Percentiles rank a stretch among this genome's conserved stretches.
Evolutionary conservation across 345 rosid genomes (phyloP).

Genomic region (Raphanus sativus): DNA sequence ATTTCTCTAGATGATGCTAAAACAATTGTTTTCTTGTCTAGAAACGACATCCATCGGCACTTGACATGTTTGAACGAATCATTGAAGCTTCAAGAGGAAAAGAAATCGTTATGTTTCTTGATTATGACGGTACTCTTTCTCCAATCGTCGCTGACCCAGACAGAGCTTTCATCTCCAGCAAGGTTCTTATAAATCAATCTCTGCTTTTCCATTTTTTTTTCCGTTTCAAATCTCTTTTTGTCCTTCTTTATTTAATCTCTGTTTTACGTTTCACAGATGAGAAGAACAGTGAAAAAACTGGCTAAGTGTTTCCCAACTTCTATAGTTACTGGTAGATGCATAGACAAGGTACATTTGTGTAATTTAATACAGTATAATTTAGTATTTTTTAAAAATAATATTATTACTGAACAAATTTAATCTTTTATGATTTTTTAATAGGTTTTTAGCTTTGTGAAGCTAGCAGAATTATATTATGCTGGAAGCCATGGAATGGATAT

Average conservation of each 20-base stretch:
- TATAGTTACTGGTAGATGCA: slow-evolving; percentile 91
- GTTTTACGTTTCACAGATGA: slow-evolving; percentile 54
- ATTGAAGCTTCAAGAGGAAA: slow-evolving; percentile 71
- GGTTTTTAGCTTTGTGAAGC: slow-evolving; percentile 81
- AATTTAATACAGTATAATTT: neutral
- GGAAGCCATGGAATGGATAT: slow-evolving; percentile 99
- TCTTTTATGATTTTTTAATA: slow-evolving; percentile 6
- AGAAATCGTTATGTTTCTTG: slow-evolving; percentile 89
- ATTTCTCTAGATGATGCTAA: neutral
- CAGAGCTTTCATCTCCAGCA: slow-evolving; percentile 81
- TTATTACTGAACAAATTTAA: neutral
- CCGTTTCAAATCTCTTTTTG: too few species aligned
- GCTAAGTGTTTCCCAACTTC: slow-evolving; percentile 83
- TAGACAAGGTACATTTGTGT: slow-evolving; percentile 78
- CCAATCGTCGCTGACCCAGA: slow-evolving; percentile 95
- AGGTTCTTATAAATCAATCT: slow-evolving; percentile 42
- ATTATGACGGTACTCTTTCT: slow-evolving; percentile 95
- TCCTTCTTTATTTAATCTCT: neutral
- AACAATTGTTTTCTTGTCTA: slow-evolving; percentile 13
- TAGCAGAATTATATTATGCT: slow-evolving; percentile 88
- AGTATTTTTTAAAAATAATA: neutral
- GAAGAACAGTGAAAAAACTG: slow-evolving; percentile 64
- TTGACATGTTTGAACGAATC: slow-evolving; percentile 72
- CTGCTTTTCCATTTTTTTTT: too few species aligned
- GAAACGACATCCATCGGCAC: slow-evolving; percentile 83